A percentile compares a stretch with the other conserved stretches of the same genome.
These are phyloP conservation scores for Pulveroboletus sp. DNA, from an alignment of 768 basidiomycete species.

Conservation along the genomic window DNA sequence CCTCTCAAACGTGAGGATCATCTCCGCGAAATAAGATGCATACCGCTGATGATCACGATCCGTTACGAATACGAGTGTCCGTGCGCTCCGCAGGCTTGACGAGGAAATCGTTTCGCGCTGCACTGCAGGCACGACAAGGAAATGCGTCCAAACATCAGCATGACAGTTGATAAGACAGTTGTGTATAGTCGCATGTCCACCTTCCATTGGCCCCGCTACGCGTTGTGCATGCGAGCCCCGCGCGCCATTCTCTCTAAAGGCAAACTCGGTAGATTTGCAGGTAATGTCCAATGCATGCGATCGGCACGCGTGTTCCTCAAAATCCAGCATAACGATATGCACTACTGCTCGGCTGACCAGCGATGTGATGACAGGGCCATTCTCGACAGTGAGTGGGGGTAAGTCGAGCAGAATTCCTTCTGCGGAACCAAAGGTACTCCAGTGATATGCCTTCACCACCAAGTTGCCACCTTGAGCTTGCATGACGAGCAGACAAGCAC, in stretches of 20 bases:
- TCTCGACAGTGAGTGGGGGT: constrained; percentile 14
- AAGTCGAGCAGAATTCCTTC: constrained; percentile 37
- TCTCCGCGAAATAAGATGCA: constrained; percentile 38
- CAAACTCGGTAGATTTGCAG: constrained; percentile 52
- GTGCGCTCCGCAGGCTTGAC: constrained; percentile 26
- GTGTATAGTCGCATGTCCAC: constrained; percentile 20
- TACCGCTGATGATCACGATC: constrained; percentile 34
- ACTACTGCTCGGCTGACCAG: constrained; percentile 38
- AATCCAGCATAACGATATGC: constrained; percentile 40
- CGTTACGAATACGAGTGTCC: constrained; percentile 40
- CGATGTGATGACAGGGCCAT: constrained; percentile 38
- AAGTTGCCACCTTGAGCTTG: too few relatives aligned
- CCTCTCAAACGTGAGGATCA: constrained; percentile 45
- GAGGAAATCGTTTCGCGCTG: constrained; percentile 40
- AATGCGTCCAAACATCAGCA: constrained; percentile 54
- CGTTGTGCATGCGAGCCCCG: constrained; percentile 18
- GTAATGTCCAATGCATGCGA: constrained; percentile 46
- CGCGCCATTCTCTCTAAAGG: constrained; percentile 43
- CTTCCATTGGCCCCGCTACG: too few relatives aligned
- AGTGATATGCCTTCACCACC: constrained; percentile 37
- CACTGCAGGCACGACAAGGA: constrained; percentile 52
- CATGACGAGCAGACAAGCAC: constrained; percentile 23
- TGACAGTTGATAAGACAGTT: constrained; percentile 53
- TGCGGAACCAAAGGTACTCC: constrained; percentile 52
- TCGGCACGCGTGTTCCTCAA: too few relatives aligned